Conservation (phyloP, 345 rosid genomes). For the Sisymbrium irio region DNA sequence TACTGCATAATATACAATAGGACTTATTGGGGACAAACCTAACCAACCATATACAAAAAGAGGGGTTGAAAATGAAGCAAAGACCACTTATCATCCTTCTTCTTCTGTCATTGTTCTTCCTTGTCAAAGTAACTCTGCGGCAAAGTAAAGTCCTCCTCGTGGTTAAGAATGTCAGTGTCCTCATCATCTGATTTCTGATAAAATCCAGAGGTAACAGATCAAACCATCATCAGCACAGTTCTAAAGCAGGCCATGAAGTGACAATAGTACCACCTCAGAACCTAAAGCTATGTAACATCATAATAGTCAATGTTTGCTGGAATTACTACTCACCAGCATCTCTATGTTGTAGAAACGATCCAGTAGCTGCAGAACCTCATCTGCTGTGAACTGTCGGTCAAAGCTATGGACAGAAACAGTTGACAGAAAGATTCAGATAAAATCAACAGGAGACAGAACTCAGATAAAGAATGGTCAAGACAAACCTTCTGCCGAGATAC, state of each 20-base stretch:
- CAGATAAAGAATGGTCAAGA: background rate
- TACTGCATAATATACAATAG: slow-evolving; percentile 16
- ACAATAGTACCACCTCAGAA: background rate
- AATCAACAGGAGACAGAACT: background rate
- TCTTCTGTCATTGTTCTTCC: slow-evolving; percentile 51
- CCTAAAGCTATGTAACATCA: background rate
- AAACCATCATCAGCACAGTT: background rate
- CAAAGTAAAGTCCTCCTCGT: slow-evolving; percentile 86
- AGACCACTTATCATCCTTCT: background rate
- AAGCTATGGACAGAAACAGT: slow-evolving; percentile 48
- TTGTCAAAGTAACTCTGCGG: slow-evolving; percentile 81
- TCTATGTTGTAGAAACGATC: slow-evolving; percentile 93
- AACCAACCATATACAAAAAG: slow-evolving; percentile 20
- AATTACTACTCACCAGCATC: slow-evolving; percentile 63
- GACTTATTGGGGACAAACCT: background rate
- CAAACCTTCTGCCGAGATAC: slow-evolving; percentile 79
- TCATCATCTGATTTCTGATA: slow-evolving; percentile 90
- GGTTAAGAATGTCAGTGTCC: slow-evolving; percentile 71
- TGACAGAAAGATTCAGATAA: background rate
- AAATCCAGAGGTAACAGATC: background rate
- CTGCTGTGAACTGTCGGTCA: slow-evolving; percentile 75
- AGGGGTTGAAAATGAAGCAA: background rate
- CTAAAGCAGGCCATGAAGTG: background rate
- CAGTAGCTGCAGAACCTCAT: slow-evolving; percentile 89
- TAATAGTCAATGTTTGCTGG: background rate